Conservation (phyloP, 345 rosid genomes). For the Eucalyptus regnans region DNA sequence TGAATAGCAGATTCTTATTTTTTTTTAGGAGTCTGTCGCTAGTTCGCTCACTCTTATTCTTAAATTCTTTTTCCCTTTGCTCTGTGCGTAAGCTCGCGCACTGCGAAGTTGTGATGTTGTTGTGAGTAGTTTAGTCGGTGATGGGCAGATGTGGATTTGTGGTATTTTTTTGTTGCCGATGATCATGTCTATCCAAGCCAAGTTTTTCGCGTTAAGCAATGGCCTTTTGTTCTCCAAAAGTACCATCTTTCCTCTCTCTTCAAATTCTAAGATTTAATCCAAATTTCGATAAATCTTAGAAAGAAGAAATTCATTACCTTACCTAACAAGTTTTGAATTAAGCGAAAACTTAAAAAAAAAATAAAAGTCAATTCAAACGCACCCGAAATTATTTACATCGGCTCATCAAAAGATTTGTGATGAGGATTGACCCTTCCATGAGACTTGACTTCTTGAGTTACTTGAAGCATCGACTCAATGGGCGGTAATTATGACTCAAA, state of each 20-base stretch:
- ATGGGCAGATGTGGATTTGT: not conserved
- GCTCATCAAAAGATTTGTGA: not conserved
- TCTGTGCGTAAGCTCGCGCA: not conserved
- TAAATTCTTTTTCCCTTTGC: not conserved
- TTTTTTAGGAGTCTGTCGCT: not conserved
- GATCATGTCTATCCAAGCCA: not conserved
- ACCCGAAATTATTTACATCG: not conserved
- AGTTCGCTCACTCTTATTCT: not conserved
- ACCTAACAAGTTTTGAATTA: not conserved
- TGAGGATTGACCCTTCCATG: rapidly evolving
- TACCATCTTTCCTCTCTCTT: not conserved
- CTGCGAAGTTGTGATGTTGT: not conserved
- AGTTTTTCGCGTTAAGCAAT: not conserved
- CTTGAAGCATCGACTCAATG: rapidly evolving
- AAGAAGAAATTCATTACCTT: not conserved
- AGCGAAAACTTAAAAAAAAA: rapidly evolving
- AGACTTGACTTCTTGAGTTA: not conserved
- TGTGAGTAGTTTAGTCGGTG: not conserved
- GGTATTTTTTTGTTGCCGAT: not conserved
- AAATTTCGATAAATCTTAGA: not conserved
- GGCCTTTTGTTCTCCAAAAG: not conserved
- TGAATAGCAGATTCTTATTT: not conserved
- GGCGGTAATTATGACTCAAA: rapidly evolving
- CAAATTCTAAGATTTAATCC: not conserved
- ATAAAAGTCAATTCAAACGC: rapidly evolving